Percentiles rank a stretch among this genome's conserved stretches.
These are phyloP conservation scores for Raffaelea arxii DNA, from an alignment of 2,329 filamentous ascomycete species.

Conservation along the genomic window DNA sequence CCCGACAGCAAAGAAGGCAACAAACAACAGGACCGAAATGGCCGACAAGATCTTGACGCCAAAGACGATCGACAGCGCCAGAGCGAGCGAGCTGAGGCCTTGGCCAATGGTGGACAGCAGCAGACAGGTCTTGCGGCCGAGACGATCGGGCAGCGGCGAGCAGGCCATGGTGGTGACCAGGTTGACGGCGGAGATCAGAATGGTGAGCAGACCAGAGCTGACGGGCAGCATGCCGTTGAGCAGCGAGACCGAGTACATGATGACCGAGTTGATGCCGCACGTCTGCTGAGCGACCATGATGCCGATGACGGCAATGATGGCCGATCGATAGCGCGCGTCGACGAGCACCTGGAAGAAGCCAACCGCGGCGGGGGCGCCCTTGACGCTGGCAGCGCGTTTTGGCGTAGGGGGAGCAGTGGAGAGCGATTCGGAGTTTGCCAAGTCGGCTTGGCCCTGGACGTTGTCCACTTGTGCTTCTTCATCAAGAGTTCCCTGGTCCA, in stretches of 20 bases:
- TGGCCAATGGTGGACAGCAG: slow-evolving; percentile 77
- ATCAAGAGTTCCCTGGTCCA: slow-evolving; percentile 41
- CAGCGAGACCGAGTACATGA: slow-evolving; percentile 96
- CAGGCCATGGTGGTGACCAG: slow-evolving; percentile 72
- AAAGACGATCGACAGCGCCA: slow-evolving; percentile 73
- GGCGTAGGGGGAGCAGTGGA: slow-evolving; percentile 13
- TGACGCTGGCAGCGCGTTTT: not conserved
- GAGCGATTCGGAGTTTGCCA: not conserved
- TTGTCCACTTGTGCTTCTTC: too few species aligned
- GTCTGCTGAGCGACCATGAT: slow-evolving; percentile 92
- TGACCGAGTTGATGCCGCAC: slow-evolving; percentile 89
- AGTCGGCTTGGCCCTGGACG: slow-evolving; percentile 5
- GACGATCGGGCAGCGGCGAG: slow-evolving; percentile 74
- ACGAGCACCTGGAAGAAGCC: slow-evolving; percentile 57
- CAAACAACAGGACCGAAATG: slow-evolving; percentile 73
- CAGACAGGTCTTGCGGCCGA: slow-evolving; percentile 80
- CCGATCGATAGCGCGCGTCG: slow-evolving; percentile 59
- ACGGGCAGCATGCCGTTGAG: slow-evolving; percentile 72
- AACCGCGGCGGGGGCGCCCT: slow-evolving; percentile 32
- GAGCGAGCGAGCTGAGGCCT: slow-evolving; percentile 63
- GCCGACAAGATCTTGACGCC: slow-evolving; percentile 68
- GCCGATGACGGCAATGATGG: slow-evolving; percentile 74
- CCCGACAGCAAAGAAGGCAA: slow-evolving; percentile 81
- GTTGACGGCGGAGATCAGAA: slow-evolving; percentile 79
- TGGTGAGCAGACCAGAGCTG: slow-evolving; percentile 74